phyloP scores from a whole-genome alignment of 208 protist genomes.

The Jaenimonas drosophilae region DNA sequence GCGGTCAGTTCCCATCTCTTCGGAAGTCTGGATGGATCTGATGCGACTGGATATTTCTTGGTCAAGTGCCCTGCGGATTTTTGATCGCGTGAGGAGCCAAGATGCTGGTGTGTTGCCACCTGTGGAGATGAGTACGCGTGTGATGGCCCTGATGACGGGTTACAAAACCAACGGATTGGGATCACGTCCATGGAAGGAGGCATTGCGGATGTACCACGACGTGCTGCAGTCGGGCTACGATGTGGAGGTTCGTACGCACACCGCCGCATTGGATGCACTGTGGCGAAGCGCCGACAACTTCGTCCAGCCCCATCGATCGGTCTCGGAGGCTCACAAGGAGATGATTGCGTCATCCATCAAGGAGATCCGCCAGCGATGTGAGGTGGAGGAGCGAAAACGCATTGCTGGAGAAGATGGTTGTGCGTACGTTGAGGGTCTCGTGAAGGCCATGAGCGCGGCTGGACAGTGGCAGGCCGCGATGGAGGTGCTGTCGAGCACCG shows the following conservation, averaged over 20 bases:
- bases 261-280: conserved; percentile 66
- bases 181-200: conserved; percentile 52
- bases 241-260: conserved; percentile 40
- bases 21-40: conserved; percentile 34
- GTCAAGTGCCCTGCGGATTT: conserved; percentile 40
- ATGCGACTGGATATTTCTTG: conserved; percentile 70
- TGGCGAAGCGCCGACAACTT: conserved; percentile 67
- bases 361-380: conserved; percentile 21
- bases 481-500: conserved; percentile 33
- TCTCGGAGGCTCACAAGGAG: conserved; percentile 8
- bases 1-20: conserved; percentile 15
- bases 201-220: conserved; percentile 42
- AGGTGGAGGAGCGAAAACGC: conserved; percentile 2
- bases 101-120: conserved; percentile 22
- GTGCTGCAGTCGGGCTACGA: conserved; percentile 38
- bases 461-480: conserved; percentile 47
- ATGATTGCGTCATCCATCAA: conserved; percentile 8
- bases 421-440: conserved; percentile 55
- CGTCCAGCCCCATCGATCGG: conserved; percentile 19
- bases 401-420: conserved; percentile 66
- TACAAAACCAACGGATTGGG: conserved; percentile 55
- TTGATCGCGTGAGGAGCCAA: conserved; percentile 17
- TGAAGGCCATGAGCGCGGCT: conserved; percentile 46
- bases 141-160: conserved; percentile 72
- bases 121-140: conserved; percentile 50